A percentile compares a stretch with the other conserved stretches of the same genome.
These are phyloP conservation scores for Leccinum disarticulatum DNA, from an alignment of 768 basidiomycete genomes.

Conservation along the genomic window DNA sequence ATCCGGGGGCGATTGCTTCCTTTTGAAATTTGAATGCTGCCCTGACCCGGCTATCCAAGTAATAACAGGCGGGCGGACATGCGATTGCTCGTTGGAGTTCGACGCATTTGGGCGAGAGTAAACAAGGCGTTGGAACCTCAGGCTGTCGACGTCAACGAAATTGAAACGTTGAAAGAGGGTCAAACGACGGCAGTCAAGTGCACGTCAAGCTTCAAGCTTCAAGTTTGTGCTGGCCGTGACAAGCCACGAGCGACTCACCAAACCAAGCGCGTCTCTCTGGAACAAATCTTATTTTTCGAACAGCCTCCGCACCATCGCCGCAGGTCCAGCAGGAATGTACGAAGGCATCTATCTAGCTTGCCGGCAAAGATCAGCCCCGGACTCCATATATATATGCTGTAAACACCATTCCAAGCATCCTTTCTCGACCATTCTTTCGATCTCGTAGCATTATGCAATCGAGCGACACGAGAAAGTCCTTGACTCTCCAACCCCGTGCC, in stretches of 20 bases:
- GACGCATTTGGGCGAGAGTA: too few relatives aligned
- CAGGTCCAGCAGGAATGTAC: not conserved
- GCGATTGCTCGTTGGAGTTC: too few relatives aligned
- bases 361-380: not conserved
- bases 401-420: not conserved
- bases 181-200: not conserved
- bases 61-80: not conserved
- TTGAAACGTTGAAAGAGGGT: too few relatives aligned
- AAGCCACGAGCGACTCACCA: not conserved
- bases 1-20: not conserved
- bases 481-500: constrained; percentile 33
- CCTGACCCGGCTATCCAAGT: not conserved
- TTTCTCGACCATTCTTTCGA: not conserved
- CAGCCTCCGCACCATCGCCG: not conserved
- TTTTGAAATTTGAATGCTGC: not conserved
- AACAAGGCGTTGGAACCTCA: too few relatives aligned
- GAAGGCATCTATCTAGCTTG: not conserved
- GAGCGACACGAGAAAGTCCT: not conserved
- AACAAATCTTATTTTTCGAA: not conserved
- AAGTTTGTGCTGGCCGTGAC: not conserved
- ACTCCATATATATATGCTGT: too few relatives aligned
- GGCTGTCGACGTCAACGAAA: too few relatives aligned
- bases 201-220: not conserved
- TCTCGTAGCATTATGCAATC: constrained; percentile 15
- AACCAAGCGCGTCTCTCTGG: not conserved